Percentiles rank a stretch among this genome's conserved stretches.
Conservation (phyloP, 1,284 basidiomycete species). For the Pterula multifida region DNA sequence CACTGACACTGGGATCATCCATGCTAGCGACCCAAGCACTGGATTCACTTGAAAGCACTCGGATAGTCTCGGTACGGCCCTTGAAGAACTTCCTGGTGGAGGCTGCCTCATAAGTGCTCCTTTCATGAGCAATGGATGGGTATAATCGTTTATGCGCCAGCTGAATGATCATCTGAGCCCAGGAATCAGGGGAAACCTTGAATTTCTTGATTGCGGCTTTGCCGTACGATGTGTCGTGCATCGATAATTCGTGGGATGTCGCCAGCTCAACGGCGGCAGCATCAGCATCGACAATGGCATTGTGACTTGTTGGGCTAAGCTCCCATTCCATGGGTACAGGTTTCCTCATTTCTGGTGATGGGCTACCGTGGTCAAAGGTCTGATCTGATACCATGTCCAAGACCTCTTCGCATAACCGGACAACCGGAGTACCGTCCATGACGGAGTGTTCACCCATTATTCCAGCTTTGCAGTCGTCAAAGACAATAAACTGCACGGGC, state of each 20-base stretch:
- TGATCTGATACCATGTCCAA: constrained; percentile 50
- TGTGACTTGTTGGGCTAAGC: constrained; percentile 32
- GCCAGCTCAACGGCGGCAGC: constrained; percentile 49
- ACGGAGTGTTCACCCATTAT: constrained; percentile 87
- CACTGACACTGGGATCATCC: constrained; percentile 33
- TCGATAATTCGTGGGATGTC: constrained; percentile 54
- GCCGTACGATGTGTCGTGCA: constrained; percentile 67
- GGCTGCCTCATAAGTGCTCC: constrained; percentile 83
- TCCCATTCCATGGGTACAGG: constrained; percentile 51
- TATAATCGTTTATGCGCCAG: constrained; percentile 71
- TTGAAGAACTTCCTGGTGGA: constrained; percentile 76
- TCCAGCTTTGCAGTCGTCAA: constrained; percentile 69
- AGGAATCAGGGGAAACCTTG: constrained; percentile 82
- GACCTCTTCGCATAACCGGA: constrained; percentile 59
- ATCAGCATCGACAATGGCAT: constrained; percentile 47
- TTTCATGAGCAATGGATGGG: constrained; percentile 26
- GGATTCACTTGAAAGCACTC: constrained; percentile 63
- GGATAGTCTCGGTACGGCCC: constrained; percentile 81
- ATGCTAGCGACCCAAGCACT: constrained; percentile 68
- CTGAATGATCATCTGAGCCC: constrained; percentile 85
- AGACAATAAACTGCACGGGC: constrained; percentile 73
- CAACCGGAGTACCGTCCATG: constrained; percentile 69
- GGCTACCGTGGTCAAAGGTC: constrained; percentile 41
- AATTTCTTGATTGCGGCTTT: constrained; percentile 83
- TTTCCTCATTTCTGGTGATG: constrained; percentile 14